These are phyloP conservation scores for Tripidium arundinaceum DNA, from an alignment of 202 grass and related monocot genomes.

Conservation along the genomic window DNA sequence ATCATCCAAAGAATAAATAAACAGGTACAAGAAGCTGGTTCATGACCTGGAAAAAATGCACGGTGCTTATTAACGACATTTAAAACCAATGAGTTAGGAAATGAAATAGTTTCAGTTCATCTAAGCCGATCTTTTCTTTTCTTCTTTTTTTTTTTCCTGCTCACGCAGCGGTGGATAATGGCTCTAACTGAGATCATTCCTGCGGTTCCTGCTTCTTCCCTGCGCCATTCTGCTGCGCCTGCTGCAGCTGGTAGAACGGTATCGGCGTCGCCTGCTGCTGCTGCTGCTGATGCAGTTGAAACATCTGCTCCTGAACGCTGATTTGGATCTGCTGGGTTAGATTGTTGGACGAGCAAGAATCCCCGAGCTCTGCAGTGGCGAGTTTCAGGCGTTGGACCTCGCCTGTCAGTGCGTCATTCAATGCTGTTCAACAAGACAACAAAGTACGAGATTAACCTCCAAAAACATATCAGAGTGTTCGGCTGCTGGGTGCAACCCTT, in stretches of 20 bases:
- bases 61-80: conserved; percentile 50
- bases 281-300: conserved; percentile 55
- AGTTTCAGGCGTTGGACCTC: conserved; percentile 90
- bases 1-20: conserved; percentile 54
- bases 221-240: conserved; percentile 52
- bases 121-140: conserved; percentile 12
- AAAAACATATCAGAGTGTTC: too few relatives aligned
- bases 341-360: conserved; percentile 60
- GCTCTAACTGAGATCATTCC: conserved; percentile 41
- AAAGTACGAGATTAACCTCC: background rate
- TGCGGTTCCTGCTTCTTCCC: conserved; percentile 40
- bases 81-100: conserved; percentile 48
- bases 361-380: conserved; percentile 45
- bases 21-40: conserved; percentile 29
- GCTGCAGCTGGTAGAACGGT: conserved; percentile 63
- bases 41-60: conserved; percentile 41
- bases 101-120: conserved; percentile 36
- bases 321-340: conserved; percentile 59
- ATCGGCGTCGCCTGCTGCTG: conserved; percentile 50
- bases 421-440: conserved; percentile 44
- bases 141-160: background rate
- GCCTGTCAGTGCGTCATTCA: conserved; percentile 76
- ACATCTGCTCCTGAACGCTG: conserved; percentile 53
- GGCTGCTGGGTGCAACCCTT: too few relatives aligned
- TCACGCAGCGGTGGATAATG: background rate